These are phyloP conservation scores for Lasiosphaeriaceae sp. DNA, from an alignment of 495 filamentous ascomycete genomes.

Conservation along the genomic window DNA sequence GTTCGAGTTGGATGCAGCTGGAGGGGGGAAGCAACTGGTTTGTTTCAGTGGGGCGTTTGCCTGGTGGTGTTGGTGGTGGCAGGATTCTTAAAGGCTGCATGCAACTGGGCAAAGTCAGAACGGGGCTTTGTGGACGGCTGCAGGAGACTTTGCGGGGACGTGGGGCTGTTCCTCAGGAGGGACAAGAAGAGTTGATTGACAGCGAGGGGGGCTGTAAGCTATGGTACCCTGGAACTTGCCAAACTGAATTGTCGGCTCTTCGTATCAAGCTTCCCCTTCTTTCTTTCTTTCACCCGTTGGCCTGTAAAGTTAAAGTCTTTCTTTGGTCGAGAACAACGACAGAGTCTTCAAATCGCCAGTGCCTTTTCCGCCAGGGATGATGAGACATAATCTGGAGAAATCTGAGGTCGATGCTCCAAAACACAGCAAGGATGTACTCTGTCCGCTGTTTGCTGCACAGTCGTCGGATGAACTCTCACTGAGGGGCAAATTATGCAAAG, in stretches of 20 bases:
- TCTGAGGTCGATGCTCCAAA: not conserved
- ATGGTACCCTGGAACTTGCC: too few species aligned
- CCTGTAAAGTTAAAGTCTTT: constrained; percentile 3
- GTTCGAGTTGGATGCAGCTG: not conserved
- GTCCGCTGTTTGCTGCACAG: not conserved
- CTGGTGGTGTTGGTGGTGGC: not conserved
- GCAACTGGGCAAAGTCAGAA: too few species aligned
- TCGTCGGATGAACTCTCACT: not conserved
- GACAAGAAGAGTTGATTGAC: too few species aligned
- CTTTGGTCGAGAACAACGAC: constrained; percentile 10
- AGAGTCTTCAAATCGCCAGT: constrained; percentile 7
- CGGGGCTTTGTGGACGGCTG: too few species aligned
- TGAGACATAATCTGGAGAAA: constrained; percentile 17
- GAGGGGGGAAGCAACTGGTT: not conserved
- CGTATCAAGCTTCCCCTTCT: not conserved
- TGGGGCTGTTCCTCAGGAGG: too few species aligned
- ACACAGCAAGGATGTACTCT: not conserved
- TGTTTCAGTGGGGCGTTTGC: not conserved
- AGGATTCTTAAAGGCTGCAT: too few species aligned
- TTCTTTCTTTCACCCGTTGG: constrained; percentile 6
- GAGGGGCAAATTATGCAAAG: not conserved
- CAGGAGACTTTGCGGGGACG: too few species aligned
- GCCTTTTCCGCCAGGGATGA: constrained; percentile 7
- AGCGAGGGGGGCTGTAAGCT: too few species aligned
- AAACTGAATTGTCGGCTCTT: not conserved